Evolutionary conservation across 2,329 filamentous ascomycete genomes (phyloP), one percentile per base, ranked within the genome.

Genomic region (Fusarium subtropicale): DNA sequence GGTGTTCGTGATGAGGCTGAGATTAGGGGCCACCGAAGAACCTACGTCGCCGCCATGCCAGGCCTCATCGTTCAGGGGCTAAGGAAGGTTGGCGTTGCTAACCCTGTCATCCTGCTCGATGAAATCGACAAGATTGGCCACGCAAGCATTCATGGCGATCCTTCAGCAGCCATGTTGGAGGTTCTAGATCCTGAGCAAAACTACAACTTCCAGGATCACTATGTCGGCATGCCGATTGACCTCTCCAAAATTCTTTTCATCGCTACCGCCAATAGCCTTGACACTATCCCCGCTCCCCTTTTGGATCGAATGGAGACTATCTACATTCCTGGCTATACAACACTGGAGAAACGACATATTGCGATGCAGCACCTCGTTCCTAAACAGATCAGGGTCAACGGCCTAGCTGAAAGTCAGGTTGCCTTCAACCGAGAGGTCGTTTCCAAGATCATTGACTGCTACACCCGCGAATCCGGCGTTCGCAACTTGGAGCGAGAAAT

Each of bases 21-120:
- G 81, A 98, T 99, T 64, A 89, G 96, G 63, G 96, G 96, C 12
- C 96, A 99, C 80, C 88, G 96, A 58, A 87, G 96, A 72, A 99
- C 96, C 1, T 99, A 99, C 76, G 96, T 99, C 61, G 96, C 96
- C 24, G 96, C 96, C n/a, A 97, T 99, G 95, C 96, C 96, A 12
- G 96, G 96, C 56, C 85, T 98, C 57, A 92, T 99, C 62, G 94
- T 98, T 31, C 94, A 94, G 77, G 96, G 95, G 0, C 79, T 99
- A 57, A 94, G 96, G 82, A 99, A 98, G 82, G 95, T 97, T 33
- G 95, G 94, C 47, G 95, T 98, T 22, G 89, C 93, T 4, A 99
- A 99, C 76, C 96, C 96, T 0, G 95, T 99, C 59, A 92, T 99
- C 81, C 82, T 99, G 46, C 89, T 99, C 15, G 96, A 99, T 76